Percentiles rank a stretch among this genome's conserved stretches.
Conservation (phyloP, 257 asterid genomes). For the Phtheirospermum japonicum region DNA sequence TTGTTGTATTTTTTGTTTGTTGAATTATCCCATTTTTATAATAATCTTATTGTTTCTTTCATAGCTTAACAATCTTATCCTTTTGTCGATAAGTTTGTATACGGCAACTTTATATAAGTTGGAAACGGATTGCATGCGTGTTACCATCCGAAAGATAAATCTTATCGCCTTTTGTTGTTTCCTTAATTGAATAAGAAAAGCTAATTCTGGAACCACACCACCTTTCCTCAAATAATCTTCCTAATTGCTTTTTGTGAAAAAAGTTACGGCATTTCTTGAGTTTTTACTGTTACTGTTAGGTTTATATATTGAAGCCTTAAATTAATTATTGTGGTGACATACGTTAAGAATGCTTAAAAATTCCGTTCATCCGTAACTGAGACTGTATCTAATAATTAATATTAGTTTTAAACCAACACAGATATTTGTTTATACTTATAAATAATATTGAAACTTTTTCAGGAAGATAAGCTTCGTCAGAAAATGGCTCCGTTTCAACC, state of each 20-base stretch:
- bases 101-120: neutral
- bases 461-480: slow-evolving; percentile 64
- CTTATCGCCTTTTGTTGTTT: no score
- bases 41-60: neutral
- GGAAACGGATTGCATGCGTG: neutral
- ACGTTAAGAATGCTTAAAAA: slow-evolving; percentile 10
- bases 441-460: slow-evolving; percentile 24
- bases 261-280: neutral
- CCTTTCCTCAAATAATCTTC: no score
- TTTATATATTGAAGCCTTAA: neutral
- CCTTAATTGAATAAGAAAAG: no score
- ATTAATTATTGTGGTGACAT: neutral
- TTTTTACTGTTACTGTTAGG: neutral
- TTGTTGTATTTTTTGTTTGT: neutral
- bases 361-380: slow-evolving; percentile 8
- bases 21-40: neutral
- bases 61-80: neutral
- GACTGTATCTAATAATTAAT: neutral
- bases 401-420: neutral
- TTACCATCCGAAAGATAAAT: neutral
- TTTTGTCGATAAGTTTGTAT: neutral
- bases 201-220: no score
- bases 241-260: no score
- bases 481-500: slow-evolving; percentile 56
- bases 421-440: slow-evolving; percentile 4